These are phyloP conservation scores for Crithidia sp. DNA, from an alignment of 208 protist species.

Conservation along the genomic window DNA sequence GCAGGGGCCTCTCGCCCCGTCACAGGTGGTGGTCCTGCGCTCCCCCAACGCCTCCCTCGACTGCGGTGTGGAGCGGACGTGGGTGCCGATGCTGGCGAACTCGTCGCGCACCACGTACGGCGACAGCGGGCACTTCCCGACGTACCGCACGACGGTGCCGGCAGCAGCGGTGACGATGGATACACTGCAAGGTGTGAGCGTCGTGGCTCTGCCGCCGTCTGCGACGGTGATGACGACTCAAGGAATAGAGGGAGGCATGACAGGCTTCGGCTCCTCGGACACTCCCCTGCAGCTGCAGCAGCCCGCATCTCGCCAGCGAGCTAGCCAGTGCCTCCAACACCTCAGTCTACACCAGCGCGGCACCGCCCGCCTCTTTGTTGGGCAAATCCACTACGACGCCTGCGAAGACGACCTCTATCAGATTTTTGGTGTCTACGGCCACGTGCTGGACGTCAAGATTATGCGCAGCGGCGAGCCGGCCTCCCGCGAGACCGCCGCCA, in stretches of 20 bases:
- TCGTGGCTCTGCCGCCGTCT: neutral
- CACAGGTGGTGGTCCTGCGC: neutral
- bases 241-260: too few species aligned
- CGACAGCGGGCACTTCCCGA: neutral
- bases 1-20: neutral
- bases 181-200: neutral
- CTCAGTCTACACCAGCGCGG: slow-evolving; percentile 18
- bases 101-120: neutral
- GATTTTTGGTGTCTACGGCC: slow-evolving; percentile 15
- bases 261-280: neutral
- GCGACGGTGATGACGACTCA: too few species aligned
- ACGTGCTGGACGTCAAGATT: slow-evolving; percentile 17
- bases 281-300: slow-evolving; percentile 3
- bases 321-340: slow-evolving; percentile 1
- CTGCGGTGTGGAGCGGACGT: slow-evolving; percentile 10
- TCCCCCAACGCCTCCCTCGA: neutral
- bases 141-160: slow-evolving; percentile 3
- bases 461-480: slow-evolving; percentile 12
- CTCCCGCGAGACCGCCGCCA: neutral
- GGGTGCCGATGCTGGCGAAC: slow-evolving; percentile 9
- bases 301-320: neutral
- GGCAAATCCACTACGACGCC: slow-evolving; percentile 23
- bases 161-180: neutral
- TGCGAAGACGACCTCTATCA: slow-evolving; percentile 17
- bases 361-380: slow-evolving; percentile 15